Evolutionary conservation across 345 rosid species (phyloP).

Genomic region (Geranium brycei): DNA sequence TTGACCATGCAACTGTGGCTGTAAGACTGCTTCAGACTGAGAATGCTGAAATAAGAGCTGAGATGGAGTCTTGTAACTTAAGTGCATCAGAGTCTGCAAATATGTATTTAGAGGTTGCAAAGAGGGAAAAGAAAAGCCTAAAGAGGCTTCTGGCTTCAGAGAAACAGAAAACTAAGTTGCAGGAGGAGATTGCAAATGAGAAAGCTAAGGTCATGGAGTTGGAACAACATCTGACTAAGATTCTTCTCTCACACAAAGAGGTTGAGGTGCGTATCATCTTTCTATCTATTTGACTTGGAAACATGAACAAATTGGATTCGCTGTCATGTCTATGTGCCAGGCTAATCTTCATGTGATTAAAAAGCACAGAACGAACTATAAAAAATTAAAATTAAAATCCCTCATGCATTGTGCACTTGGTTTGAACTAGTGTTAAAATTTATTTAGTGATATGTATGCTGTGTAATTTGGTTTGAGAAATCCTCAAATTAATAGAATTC

Average conservation of each 20-base stretch:
- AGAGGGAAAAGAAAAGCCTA: constrained; percentile 68
- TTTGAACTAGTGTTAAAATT: too few relatives aligned
- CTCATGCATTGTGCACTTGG: too few relatives aligned
- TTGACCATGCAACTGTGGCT: constrained; percentile 57
- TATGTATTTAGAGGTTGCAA: constrained; percentile 53
- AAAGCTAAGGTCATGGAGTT: constrained; percentile 60
- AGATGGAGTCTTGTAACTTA: constrained; percentile 81
- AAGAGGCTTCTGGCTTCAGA: constrained; percentile 75
- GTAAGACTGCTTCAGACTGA: constrained; percentile 67
- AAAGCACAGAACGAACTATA: too few relatives aligned
- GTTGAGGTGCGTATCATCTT: constrained; percentile 46
- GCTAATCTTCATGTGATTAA: too few relatives aligned
- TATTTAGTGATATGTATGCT: too few relatives aligned
- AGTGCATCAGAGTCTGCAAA: constrained; percentile 76
- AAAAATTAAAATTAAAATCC: too few relatives aligned
- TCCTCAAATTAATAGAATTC: too few relatives aligned
- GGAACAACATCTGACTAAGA: constrained; percentile 31
- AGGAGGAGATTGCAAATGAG: constrained; percentile 58
- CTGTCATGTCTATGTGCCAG: too few relatives aligned
- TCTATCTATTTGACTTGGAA: background rate
- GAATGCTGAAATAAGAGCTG: constrained; percentile 87
- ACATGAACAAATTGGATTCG: too few relatives aligned
- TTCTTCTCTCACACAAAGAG: constrained; percentile 46
- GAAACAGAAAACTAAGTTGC: constrained; percentile 69
- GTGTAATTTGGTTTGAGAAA: too few relatives aligned